These are phyloP conservation scores for Exophiala sp. DNA, from an alignment of 2,329 filamentous ascomycete species.

Conservation along the genomic window DNA sequence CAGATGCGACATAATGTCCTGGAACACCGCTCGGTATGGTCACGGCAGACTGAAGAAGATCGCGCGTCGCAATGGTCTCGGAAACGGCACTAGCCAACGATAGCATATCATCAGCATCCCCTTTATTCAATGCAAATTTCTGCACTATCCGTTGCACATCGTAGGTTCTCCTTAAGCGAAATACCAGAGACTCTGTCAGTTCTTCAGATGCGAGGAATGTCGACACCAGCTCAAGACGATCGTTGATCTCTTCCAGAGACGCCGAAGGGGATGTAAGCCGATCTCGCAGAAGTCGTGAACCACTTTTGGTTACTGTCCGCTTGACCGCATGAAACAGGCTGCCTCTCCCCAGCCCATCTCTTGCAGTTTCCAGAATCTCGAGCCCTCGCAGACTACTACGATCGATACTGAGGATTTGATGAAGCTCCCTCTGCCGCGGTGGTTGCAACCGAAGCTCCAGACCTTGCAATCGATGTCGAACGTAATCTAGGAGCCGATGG, in stretches of 20 bases:
- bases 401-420: conserved; percentile 84
- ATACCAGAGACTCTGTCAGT: conserved; percentile 63
- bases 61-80: conserved; percentile 54
- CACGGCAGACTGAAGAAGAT: conserved; percentile 35
- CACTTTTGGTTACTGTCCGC: conserved; percentile 84
- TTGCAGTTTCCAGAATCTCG: conserved; percentile 80
- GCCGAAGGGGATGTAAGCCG: conserved; percentile 87
- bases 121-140: conserved; percentile 85
- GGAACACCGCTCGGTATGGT: conserved; percentile 21
- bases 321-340: conserved; percentile 86
- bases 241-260: conserved; percentile 70
- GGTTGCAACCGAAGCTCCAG: conserved; percentile 75
- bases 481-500: conserved; percentile 75
- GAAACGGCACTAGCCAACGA: conserved; percentile 79
- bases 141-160: conserved; percentile 88
- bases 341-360: conserved; percentile 70
- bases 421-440: conserved; percentile 65
- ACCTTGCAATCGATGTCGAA: conserved; percentile 70
- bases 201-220: conserved; percentile 61
- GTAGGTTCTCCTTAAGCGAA: conserved; percentile 66
- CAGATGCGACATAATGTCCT: conserved; percentile 32
- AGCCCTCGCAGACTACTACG: conserved; percentile 83
- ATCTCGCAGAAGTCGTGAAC: conserved; percentile 73
- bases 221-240: conserved; percentile 73
- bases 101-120: conserved; percentile 86